phyloP scores from a whole-genome alignment of 1,139 yeast species.

The Kurtzmaniella quercitrusa region DNA sequence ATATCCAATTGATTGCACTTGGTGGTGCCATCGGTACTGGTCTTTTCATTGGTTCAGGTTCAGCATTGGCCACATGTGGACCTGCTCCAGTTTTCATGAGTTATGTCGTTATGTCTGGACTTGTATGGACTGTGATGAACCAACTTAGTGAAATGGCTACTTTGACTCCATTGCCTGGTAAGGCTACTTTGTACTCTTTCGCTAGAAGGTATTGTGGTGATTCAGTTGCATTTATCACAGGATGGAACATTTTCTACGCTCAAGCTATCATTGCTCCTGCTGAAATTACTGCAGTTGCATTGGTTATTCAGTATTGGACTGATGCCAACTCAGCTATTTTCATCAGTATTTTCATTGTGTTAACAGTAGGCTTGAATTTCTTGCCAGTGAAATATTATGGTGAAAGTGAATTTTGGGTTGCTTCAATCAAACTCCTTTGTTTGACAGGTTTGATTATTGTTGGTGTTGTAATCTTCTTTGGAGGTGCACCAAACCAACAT shows the following conservation, averaged over 20 bases:
- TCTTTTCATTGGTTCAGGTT: conserved; percentile 64
- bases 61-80: conserved; percentile 40
- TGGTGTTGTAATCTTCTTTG: conserved; percentile 12
- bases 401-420: conserved; percentile 11
- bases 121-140: conserved; percentile 46
- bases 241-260: conserved; percentile 36
- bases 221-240: conserved; percentile 33
- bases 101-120: conserved; percentile 37
- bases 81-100: conserved; percentile 39
- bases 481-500: conserved; percentile 18
- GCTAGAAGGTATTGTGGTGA: conserved; percentile 49
- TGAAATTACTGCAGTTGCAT: conserved; percentile 38
- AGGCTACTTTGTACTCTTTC: conserved; percentile 13
- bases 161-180: conserved; percentile 38
- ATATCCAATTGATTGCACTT: conserved; percentile 52
- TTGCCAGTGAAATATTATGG: conserved; percentile 10
- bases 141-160: conserved; percentile 50
- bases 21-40: conserved; percentile 71
- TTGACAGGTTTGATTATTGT: conserved; percentile 9
- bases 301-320: conserved; percentile 46
- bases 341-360: conserved; percentile 10
- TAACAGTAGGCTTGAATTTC: conserved; percentile 6
- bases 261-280: conserved; percentile 35
- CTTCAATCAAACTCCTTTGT: conserved; percentile 8
- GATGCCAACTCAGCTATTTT: conserved; percentile 14